Base-by-base conservation (phyloP, 257 asterid genomes). In the Forsythia viridissima region DNA sequence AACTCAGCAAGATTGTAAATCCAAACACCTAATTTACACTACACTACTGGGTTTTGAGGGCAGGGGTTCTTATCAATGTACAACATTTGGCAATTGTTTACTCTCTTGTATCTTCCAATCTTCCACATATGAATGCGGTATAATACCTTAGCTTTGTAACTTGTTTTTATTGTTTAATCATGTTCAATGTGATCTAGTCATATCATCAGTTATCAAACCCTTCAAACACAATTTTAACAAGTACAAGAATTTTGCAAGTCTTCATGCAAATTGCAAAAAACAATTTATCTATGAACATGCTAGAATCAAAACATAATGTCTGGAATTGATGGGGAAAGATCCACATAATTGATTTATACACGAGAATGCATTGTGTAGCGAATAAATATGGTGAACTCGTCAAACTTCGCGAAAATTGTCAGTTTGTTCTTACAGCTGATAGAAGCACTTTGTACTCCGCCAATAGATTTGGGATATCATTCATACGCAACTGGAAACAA, bases 381-480 rank as follows among this genome's bases (percentile, higher is more conserved):
- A 21, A 61, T 20, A 6, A 20, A 20, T 57, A 57, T 30, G 34
- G 34, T 30, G 34, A 30, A 30, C 12, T 61, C 12, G 15, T 2
- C 20, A 8, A 59, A 61, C 16, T 61, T 2, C 1, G 37, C 1
- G 8, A 8, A 8, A 59, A 6, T 59, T n/a, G 13, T 63, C 84
- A 70, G 74, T 75, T 84, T 34, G 79, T 75, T 73, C 73, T 77
- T 59, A 59, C 79, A 48, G 85, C 84, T 37, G 84, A 66, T 51
- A 90, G 80, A 76, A 94, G 89, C 83, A 80, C 88, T 81, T 89
- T 90, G 94, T 94, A 92, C 86, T 92, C 97, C 6, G 88, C 87
- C 88, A 94, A 76, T 57, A 92, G 84, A 76, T 75, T 79, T 42
- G 96, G 84, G 72, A 92, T 77, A 80, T 94, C 97, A 61, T 84